These are phyloP conservation scores for Xerophyta viscosa DNA, from an alignment of 106 monocot species.

Conservation along the genomic window DNA sequence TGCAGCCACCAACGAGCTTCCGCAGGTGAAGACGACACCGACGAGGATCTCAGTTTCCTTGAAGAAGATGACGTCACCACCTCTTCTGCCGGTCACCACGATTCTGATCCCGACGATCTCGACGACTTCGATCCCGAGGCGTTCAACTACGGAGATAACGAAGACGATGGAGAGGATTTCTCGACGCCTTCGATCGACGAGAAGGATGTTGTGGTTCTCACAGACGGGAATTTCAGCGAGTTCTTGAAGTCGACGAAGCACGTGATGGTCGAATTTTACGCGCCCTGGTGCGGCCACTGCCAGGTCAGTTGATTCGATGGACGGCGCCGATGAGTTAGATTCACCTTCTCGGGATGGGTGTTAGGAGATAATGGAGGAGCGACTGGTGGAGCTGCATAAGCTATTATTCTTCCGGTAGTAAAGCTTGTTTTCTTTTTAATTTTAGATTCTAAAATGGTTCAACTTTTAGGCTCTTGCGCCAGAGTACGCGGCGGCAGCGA, in stretches of 20 bases:
- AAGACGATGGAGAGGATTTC: not conserved
- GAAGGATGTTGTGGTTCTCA: constrained; percentile 75
- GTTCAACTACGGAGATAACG: not conserved
- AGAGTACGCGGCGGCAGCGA: constrained; percentile 92
- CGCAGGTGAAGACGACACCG: constrained; percentile 20
- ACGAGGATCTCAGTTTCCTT: constrained; percentile 74
- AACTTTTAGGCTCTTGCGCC: no score
- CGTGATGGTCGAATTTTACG: constrained; percentile 98
- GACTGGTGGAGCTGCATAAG: no score
- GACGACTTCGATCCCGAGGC: constrained; percentile 19
- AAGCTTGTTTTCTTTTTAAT: no score
- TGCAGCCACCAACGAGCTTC: constrained; percentile 6
- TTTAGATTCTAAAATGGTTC: no score
- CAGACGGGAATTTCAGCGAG: constrained; percentile 59
- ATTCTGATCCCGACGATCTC: constrained; percentile 8
- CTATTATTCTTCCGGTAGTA: no score
- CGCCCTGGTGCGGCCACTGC: constrained; percentile 98
- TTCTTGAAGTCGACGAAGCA: constrained; percentile 49
- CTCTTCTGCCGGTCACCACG: not conserved
- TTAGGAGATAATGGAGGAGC: no score
- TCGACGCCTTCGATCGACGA: constrained; percentile 44
- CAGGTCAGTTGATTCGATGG: no score
- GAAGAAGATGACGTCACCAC: constrained; percentile 25
- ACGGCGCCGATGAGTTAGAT: no score
- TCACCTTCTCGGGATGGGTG: no score